Evolutionary conservation across 1,139 yeast species (phyloP).

Genomic region (Yamadazyma trypodendri): DNA sequence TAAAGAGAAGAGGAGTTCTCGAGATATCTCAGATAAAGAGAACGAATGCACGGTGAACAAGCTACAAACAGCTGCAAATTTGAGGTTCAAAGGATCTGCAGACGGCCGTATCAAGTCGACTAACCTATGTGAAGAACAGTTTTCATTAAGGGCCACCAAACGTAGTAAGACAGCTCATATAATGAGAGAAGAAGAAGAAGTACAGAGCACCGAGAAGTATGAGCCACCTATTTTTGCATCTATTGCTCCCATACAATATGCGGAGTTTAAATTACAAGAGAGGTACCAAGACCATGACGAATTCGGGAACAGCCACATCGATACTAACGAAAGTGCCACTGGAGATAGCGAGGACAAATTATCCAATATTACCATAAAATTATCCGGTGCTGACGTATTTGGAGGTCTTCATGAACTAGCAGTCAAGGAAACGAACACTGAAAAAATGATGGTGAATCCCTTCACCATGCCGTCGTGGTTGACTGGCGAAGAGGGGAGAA

Average conservation of each 20-base stretch:
- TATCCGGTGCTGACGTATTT: slow-evolving; percentile 74
- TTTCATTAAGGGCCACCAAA: slow-evolving; percentile 11
- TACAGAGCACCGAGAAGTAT: slow-evolving; percentile 19
- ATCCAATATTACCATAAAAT: slow-evolving; percentile 43
- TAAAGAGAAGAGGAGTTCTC: not conserved
- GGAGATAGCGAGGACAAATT: not conserved
- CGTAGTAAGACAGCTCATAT: slow-evolving; percentile 8
- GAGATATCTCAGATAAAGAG: slow-evolving; percentile 12
- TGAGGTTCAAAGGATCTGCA: slow-evolving; percentile 57
- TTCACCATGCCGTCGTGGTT: slow-evolving; percentile 68
- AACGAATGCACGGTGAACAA: slow-evolving; percentile 5
- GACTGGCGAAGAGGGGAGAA: slow-evolving; percentile 70
- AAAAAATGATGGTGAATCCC: slow-evolving; percentile 50
- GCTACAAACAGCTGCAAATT: slow-evolving; percentile 36
- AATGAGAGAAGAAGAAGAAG: slow-evolving; percentile 7
- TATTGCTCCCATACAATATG: slow-evolving; percentile 53
- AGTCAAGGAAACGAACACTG: slow-evolving; percentile 24
- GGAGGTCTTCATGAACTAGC: slow-evolving; percentile 78
- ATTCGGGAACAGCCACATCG: not conserved
- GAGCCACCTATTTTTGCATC: slow-evolving; percentile 37
- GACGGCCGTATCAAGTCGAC: slow-evolving; percentile 32
- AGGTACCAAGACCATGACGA: slow-evolving; percentile 7
- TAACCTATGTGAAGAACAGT: slow-evolving; percentile 35
- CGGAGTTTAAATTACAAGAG: slow-evolving; percentile 43
- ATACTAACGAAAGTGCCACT: not conserved